These are phyloP conservation scores for Magnaporthiopsis rhizophila DNA, from an alignment of 2,329 filamentous ascomycete species.

Conservation along the genomic window DNA sequence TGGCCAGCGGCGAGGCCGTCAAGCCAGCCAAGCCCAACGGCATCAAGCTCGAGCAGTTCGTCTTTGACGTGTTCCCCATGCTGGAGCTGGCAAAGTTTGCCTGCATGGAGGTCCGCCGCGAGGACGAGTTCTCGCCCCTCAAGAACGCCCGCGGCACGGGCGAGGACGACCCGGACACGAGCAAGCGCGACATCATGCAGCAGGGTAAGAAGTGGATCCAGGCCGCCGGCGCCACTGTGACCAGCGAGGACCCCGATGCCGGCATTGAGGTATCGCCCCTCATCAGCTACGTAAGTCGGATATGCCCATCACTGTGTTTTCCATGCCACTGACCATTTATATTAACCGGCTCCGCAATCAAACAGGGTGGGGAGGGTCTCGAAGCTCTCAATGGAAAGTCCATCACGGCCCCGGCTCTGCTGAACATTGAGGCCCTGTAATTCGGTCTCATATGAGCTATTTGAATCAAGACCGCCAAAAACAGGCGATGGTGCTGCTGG, in stretches of 20 bases:
- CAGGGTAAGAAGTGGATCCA: slow-evolving; percentile 85
- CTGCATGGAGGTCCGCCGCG: slow-evolving; percentile 88
- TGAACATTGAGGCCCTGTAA: slow-evolving; percentile 26
- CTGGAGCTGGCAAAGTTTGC: slow-evolving; percentile 82
- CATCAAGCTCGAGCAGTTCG: slow-evolving; percentile 98
- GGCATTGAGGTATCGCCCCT: slow-evolving; percentile 89
- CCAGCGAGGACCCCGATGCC: slow-evolving; percentile 50
- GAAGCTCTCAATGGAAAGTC: slow-evolving; percentile 45
- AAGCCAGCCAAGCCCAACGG: slow-evolving; percentile 95
- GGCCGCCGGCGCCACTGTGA: slow-evolving; percentile 67
- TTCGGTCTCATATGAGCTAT: background rate
- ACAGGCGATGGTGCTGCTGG: background rate
- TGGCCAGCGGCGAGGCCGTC: slow-evolving; percentile 66
- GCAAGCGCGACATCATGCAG: slow-evolving; percentile 78
- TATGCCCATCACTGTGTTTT: background rate
- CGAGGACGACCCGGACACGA: slow-evolving; percentile 91
- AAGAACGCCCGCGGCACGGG: slow-evolving; percentile 84
- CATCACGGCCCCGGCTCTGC: slow-evolving; percentile 42
- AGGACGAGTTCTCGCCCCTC: slow-evolving; percentile 95
- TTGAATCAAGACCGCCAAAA: background rate
- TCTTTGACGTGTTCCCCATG: slow-evolving; percentile 96
- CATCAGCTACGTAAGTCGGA: slow-evolving; percentile 80
- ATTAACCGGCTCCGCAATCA: slow-evolving; percentile 1
- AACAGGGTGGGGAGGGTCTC: slow-evolving; percentile 54
- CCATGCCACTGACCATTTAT: slow-evolving; percentile 9